A percentile compares a stretch with the other conserved stretches of the same genome.
phyloP scores from a whole-genome alignment of 2,329 filamentous ascomycete genomes.

The Phoma sp. region DNA sequence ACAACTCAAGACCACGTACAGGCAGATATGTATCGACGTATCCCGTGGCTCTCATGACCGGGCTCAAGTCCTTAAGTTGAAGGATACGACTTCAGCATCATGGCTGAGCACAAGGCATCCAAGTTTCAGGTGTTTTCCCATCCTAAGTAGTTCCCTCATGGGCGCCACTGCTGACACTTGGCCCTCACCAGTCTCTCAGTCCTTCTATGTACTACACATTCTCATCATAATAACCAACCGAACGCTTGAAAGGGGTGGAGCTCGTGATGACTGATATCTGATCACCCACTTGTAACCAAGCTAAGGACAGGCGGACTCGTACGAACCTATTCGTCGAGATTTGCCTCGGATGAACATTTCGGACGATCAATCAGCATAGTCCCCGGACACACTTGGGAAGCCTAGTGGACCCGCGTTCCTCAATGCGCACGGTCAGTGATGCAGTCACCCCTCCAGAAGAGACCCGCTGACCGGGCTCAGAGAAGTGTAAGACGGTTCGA shows the following conservation, averaged over 20 bases:
- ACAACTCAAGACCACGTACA: not conserved
- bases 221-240: not conserved
- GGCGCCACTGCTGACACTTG: slow-evolving; percentile 9
- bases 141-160: not conserved
- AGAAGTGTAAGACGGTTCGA: slow-evolving; percentile 18
- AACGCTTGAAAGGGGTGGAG: not conserved
- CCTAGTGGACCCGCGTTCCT: not conserved
- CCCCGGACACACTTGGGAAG: not conserved
- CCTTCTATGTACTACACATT: slow-evolving; percentile 3
- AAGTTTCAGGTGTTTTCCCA: not conserved
- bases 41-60: not conserved
- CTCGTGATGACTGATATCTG: not conserved
- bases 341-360: not conserved
- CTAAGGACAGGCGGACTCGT: slow-evolving; percentile 18
- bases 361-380: slow-evolving; percentile 6
- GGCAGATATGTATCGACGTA: not conserved
- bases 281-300: slow-evolving; percentile 26
- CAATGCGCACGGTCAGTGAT: slow-evolving; percentile 2
- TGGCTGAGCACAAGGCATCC: slow-evolving; percentile 10
- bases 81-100: slow-evolving; percentile 1
- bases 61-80: not conserved
- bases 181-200: not conserved
- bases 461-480: slow-evolving; percentile 31
- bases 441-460: not conserved
- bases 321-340: slow-evolving; percentile 11